Evolutionary conservation across 768 basidiomycete species (phyloP), one percentile per base, ranked within the genome.

Genomic region (Panaeolus cyanescens): DNA sequence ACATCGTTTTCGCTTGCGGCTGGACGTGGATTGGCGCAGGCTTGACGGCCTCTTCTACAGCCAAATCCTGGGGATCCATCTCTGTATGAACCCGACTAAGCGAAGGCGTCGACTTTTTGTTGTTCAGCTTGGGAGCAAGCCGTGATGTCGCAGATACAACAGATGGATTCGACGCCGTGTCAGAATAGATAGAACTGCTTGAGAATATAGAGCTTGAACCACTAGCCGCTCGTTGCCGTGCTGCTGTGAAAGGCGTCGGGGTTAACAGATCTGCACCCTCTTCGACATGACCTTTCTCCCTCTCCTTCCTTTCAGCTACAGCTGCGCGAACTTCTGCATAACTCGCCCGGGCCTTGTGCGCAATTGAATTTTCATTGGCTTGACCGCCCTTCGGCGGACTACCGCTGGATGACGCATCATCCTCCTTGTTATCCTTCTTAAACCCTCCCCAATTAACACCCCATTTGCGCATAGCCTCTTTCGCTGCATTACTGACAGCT

Each of bases 401-500:
- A 8, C 45, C 39, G 30, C 69, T 68, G 20, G 65, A 64, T 9
- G 60, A 45, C 17, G 70, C 59, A 59, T 61, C 59, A 64, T 65
- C 58, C 50, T 64, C 72, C 57, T 65, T 72, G 50, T 61, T 72
- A 59, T 88, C 86, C 71, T 85, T 88, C 75, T 82, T 86, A 71
- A 87, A 68, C 12, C 80, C 80, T 50, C 84, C 79, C 90, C 93
- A 95, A 60, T 87, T 93, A 28, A 87, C 88, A 22, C 94, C 89
- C 94, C 94, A 96, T 71, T 96, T 96, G 61, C 90, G 87, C 82
- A 97, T 89, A 8, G 91, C 84, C 69, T 97, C 96, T 71, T 90
- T 91, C 12, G 95, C 92, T 0, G 91, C 86, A 66, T 91, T 89
- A 64, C 87, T 89, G 42, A 96, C 77, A 6, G 92, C 91, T 72